phyloP scores from a whole-genome alignment of 202 grass and related monocot species.

The Digitaria exilis region DNA sequence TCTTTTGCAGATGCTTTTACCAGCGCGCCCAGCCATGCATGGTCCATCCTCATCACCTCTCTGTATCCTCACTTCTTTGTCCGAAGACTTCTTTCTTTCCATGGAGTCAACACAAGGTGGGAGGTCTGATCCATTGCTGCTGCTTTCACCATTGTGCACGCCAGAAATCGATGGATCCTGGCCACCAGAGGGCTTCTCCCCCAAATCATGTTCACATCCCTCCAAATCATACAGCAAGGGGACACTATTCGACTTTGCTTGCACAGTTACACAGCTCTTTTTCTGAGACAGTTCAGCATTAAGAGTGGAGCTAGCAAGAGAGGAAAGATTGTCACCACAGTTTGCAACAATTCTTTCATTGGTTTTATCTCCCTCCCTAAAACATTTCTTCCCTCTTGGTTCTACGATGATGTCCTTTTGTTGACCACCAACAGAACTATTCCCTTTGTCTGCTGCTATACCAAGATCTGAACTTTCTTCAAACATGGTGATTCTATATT shows the following conservation, averaged over 20 bases:
- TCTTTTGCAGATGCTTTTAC: background rate
- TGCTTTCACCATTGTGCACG: background rate
- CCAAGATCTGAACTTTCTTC: conserved; percentile 23
- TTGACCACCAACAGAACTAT: background rate
- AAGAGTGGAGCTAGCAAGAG: conserved; percentile 2
- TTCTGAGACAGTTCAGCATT: background rate
- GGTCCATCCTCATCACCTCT: background rate
- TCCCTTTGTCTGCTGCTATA: background rate
- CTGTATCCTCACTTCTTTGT: background rate
- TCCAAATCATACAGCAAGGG: background rate
- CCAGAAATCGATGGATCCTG: background rate
- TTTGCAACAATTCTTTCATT: background rate
- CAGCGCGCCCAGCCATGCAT: background rate
- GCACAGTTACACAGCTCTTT: background rate
- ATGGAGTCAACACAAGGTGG: conserved; percentile 3
- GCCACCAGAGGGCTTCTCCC: background rate
- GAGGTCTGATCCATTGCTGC: background rate
- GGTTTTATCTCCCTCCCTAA: conserved; percentile 3
- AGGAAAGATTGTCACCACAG: background rate
- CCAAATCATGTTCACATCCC: background rate
- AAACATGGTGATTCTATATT: background rate
- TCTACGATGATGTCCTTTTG: background rate
- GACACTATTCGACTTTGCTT: background rate
- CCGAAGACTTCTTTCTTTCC: conserved; percentile 9
- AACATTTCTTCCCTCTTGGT: background rate